Conservation (phyloP, 306 rosid species). For the Lathyrus aphaca region DNA sequence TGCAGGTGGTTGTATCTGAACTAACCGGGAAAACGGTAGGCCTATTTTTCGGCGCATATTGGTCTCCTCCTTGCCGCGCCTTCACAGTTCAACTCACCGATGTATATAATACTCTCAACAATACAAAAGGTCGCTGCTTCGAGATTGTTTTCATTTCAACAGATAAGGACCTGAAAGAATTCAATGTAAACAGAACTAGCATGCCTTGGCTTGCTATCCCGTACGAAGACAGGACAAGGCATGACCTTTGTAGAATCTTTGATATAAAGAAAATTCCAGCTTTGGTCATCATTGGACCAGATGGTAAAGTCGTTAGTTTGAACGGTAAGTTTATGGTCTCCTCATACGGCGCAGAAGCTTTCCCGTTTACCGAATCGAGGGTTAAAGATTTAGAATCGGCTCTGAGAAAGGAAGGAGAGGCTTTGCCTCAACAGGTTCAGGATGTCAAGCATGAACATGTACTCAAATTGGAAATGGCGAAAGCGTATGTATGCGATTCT, state of each 20-base stretch:
- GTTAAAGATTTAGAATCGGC: conserved; percentile 66
- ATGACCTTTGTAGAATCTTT: conserved; percentile 75
- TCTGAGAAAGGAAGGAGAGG: conserved; percentile 76
- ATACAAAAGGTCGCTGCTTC: conserved; percentile 42
- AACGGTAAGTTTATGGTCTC: conserved; percentile 67
- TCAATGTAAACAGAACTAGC: conserved; percentile 51
- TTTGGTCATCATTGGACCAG: conserved; percentile 70
- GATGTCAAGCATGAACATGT: conserved; percentile 85
- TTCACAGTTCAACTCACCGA: conserved; percentile 70
- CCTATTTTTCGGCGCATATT: conserved; percentile 76
- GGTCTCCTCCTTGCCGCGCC: conserved; percentile 86
- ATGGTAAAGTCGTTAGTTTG: conserved; percentile 60
- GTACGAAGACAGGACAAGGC: conserved; percentile 69
- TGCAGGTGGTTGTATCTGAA: conserved; percentile 63
- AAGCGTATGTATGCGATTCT: conserved; percentile 82
- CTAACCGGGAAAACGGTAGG: conserved; percentile 81
- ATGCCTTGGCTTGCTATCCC: conserved; percentile 94
- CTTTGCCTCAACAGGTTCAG: conserved; percentile 68
- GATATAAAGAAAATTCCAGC: conserved; percentile 73
- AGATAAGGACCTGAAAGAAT: conserved; percentile 72
- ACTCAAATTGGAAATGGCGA: conserved; percentile 83
- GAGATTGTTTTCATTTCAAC: conserved; percentile 80
- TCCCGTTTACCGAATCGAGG: conserved; percentile 76
- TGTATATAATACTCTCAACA: conserved; percentile 60
- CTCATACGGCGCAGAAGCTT: conserved; percentile 80